phyloP scores from a whole-genome alignment of 2,329 filamentous ascomycete species.

The Botrytis deweyae region DNA sequence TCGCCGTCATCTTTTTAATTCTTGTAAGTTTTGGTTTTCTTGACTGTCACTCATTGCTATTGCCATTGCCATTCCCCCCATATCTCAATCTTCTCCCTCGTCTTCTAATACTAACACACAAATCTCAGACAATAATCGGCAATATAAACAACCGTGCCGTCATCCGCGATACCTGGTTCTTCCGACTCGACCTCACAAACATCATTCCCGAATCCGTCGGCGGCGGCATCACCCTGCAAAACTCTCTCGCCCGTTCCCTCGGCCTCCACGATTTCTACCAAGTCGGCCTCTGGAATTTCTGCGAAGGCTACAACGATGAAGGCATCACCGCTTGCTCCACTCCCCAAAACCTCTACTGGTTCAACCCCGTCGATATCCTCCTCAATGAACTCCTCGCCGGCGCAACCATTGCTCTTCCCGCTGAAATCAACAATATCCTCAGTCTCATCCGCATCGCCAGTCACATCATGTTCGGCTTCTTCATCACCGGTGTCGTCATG shows the following conservation, averaged over 20 bases:
- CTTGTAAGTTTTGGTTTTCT: conserved; percentile 51
- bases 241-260: conserved; percentile 80
- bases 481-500: conserved; percentile 69
- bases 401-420: conserved; percentile 78
- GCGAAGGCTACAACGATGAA: conserved; percentile 75
- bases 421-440: conserved; percentile 70
- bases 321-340: conserved; percentile 75
- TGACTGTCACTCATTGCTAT: neutral
- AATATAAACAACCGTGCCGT: conserved; percentile 64
- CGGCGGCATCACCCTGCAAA: conserved; percentile 69
- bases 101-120: neutral
- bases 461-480: conserved; percentile 86
- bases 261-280: conserved; percentile 94
- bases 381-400: conserved; percentile 77
- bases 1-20: conserved; percentile 76
- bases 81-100: neutral
- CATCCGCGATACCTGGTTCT: conserved; percentile 74
- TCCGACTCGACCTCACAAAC: conserved; percentile 78
- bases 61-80: neutral
- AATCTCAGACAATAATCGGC: conserved; percentile 61
- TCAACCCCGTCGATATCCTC: conserved; percentile 83
- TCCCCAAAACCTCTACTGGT: conserved; percentile 76
- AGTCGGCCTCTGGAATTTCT: conserved; percentile 88
- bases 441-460: conserved; percentile 71
- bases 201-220: conserved; percentile 48